Base-by-base conservation (phyloP, 2,329 filamentous ascomycete species). In the Sporothrix variecibatus region DNA sequence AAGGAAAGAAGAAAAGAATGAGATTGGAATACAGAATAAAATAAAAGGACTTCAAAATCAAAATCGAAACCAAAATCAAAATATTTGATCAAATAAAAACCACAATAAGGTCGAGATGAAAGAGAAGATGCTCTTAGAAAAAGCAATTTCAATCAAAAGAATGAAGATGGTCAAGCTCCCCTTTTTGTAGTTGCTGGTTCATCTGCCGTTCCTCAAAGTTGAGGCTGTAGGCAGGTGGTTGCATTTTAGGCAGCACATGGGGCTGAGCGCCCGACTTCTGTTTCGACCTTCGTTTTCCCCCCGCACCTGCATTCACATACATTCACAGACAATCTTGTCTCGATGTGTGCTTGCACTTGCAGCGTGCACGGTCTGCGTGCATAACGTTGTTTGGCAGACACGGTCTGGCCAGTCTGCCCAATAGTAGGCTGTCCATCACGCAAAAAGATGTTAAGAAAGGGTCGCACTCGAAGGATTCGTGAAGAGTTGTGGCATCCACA, bases 211-310 rank as follows among this genome's bases (percentile, higher is more conserved):
- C 40, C 40, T 15, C 12, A 43, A 43, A 43, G 17, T 23, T 58
- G 11, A 62, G 34, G 11, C 60, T 40, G 20, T 9, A 53, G 49
- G 49, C 49, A 23, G 60, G 60, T 40, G 31, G 31, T 23, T 20
- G 60, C 60, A 64, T 64, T 64, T 64, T 64, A 64, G 60, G 60
- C 60, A 64, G 34, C 60, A 23, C 60, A 23, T 43, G 60, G 31
- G 60, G 8, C 60, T 64, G 17, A 40, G 60, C 12, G 53, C 60
- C 60, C 34, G 31, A 23, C 60, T 31, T n/a, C 8, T 34, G 34
- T 34, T 34, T 34, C 34, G 34, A 5, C 34, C 34, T 34, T 34
- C 34, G 34, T 34, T 34, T 34, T 17, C 20, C 60, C n/a, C 40
- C 31, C 20, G 60, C 26, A 12, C 4, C 56, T 58, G 12, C 56